phyloP scores from a whole-genome alignment of 306 rosid genomes.

The Oxytropis ochrocephala region DNA sequence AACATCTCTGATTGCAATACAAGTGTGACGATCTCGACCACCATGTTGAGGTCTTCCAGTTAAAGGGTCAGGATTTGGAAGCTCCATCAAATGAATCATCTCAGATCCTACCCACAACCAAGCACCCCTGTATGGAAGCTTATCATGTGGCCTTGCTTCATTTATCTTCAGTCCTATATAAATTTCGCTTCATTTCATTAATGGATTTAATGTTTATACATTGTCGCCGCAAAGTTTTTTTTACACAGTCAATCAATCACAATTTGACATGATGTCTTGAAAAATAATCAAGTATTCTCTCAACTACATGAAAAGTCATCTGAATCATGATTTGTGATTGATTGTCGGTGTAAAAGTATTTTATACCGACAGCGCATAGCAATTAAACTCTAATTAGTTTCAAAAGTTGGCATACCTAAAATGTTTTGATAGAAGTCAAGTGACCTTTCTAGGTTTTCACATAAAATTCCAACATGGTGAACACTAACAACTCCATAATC shows the following conservation, averaged over 20 bases:
- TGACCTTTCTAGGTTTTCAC: slow-evolving; percentile 77
- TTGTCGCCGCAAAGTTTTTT: no score
- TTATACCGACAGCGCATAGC: no score
- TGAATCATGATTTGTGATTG: no score
- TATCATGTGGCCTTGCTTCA: slow-evolving; percentile 92
- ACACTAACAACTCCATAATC: slow-evolving; percentile 77
- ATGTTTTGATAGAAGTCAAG: slow-evolving; percentile 77
- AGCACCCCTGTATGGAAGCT: slow-evolving; percentile 95
- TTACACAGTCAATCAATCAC: no score
- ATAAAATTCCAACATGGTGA: slow-evolving; percentile 90
- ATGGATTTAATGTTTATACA: no score
- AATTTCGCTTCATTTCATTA: background rate
- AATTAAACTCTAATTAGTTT: background rate
- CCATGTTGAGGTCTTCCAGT: slow-evolving; percentile 85
- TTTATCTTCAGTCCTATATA: slow-evolving; percentile 70
- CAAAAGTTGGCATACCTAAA: slow-evolving; percentile 48
- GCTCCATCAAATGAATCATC: slow-evolving; percentile 98
- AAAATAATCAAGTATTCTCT: no score
- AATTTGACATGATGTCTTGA: no score
- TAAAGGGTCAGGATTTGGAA: slow-evolving; percentile 92
- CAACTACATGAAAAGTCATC: no score
- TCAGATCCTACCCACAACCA: slow-evolving; percentile 99
- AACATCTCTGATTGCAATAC: slow-evolving; percentile 70
- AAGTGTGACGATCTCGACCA: slow-evolving; percentile 89
- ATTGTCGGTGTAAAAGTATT: no score